A percentile compares a stretch with the other conserved stretches of the same genome.
Conservation (phyloP, 768 basidiomycete species). For the Mycena filopes region DNA sequence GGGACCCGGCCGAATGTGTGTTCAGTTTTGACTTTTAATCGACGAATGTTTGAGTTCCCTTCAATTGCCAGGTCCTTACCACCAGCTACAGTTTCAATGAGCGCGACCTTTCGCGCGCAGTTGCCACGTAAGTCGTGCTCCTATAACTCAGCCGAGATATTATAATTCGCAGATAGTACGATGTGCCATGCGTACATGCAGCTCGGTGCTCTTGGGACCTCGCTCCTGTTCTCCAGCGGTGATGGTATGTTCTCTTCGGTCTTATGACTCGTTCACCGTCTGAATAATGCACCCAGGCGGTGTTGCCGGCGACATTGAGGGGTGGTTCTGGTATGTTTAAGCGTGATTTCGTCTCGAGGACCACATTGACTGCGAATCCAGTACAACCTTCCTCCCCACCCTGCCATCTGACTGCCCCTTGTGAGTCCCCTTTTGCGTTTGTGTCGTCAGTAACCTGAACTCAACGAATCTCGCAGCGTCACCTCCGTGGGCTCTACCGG, state of each 20-base stretch:
- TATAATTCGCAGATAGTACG: constrained; percentile 18
- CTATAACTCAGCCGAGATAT: not conserved
- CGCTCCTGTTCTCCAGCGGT: constrained; percentile 61
- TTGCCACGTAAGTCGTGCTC: constrained; percentile 9
- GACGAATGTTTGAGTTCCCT: too few relatives aligned
- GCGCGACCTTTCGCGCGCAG: constrained; percentile 41
- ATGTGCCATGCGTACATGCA: constrained; percentile 42
- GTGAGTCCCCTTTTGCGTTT: too few relatives aligned
- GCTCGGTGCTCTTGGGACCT: constrained; percentile 54
- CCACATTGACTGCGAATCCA: not conserved
- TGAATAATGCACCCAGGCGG: constrained; percentile 49
- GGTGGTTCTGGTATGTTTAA: constrained; percentile 4
- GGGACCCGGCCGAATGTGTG: constrained; percentile 34
- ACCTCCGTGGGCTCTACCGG: constrained; percentile 54
- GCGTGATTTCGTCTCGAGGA: too few relatives aligned
- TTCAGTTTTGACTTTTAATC: too few relatives aligned
- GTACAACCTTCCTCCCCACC: constrained; percentile 40
- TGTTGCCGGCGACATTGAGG: constrained; percentile 26
- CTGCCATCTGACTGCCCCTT: constrained; percentile 63
- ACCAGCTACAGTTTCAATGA: constrained; percentile 42
- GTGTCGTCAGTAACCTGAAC: too few relatives aligned
- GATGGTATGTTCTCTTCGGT: constrained; percentile 56
- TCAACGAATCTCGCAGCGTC: constrained; percentile 19
- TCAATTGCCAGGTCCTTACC: too few relatives aligned
- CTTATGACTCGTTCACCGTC: too few relatives aligned